Evolutionary conservation across 441 rosid genomes (phyloP).

Genomic region (Syzygium malaccense): DNA sequence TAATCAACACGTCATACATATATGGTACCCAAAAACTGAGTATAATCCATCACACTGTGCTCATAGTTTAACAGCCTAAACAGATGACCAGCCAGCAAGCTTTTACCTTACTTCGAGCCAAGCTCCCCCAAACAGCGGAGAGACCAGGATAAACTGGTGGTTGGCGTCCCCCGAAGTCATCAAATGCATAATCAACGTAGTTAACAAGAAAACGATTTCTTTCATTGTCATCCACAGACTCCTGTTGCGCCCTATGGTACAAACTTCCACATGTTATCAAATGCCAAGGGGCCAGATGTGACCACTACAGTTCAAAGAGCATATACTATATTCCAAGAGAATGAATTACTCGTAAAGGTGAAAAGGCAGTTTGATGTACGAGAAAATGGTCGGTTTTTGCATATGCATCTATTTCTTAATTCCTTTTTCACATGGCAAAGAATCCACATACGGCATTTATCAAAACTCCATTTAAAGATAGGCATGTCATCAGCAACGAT

Average conservation of each 20-base stretch:
- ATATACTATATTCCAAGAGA: background rate
- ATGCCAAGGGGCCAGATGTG: background rate
- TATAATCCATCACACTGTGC: background rate
- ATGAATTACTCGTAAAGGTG: background rate
- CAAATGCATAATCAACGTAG: conserved; percentile 95
- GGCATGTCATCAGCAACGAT: background rate
- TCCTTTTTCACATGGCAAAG: background rate
- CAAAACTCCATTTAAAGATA: background rate
- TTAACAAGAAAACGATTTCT: conserved; percentile 92
- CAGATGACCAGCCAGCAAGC: background rate
- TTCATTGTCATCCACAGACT: conserved; percentile 95
- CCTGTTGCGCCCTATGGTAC: conserved; percentile 91
- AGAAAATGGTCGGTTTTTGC: background rate
- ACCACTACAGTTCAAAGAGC: background rate
- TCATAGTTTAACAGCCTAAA: background rate
- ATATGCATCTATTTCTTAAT: background rate
- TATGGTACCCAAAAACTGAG: background rate
- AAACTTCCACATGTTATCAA: background rate
- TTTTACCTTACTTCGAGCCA: conserved; percentile 97
- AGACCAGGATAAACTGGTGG: conserved; percentile 99
- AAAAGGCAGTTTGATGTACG: background rate
- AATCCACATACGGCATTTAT: background rate
- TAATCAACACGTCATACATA: background rate
- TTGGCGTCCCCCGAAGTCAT: conserved; percentile 99
- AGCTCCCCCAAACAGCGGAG: conserved; percentile 99